Base-by-base conservation (phyloP, 2,329 filamentous ascomycete genomes). In the Xylariaceae sp. region DNA sequence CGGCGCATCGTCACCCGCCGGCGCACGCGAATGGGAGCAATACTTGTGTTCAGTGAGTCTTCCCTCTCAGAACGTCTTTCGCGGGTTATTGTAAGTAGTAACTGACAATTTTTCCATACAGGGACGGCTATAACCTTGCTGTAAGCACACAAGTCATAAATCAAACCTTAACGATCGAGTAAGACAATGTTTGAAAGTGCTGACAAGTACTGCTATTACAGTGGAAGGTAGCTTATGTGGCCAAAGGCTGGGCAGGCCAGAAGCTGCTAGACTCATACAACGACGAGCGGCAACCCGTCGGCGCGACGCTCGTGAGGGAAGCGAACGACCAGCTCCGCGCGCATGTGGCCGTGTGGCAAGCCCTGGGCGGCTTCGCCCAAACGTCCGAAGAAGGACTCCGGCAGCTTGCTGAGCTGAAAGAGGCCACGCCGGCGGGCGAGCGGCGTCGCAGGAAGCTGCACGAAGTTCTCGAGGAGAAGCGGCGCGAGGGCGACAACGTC, bases 241-340 rank as follows among this genome's bases (percentile, higher is more conserved):
- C 43, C 50, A 63, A 23, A 62, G 66, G 36, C 5, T 53, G 57
- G 43, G 67, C 68, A 0, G 50, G 50, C 1, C 54, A 55, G 1
- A 46, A 50, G 2, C 54, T 74, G 0, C 61, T 75, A 3, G 56
- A 63, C 7, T 66, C 65, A 0, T 75, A 68, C 46, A 64, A 48
- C 32, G 17, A 43, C 3, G 72, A 76, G 50, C 61, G 72, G 12
- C 68, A 74, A 47, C 71, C 71, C 0, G 70, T 72, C 0, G 73
- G 71, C 15, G 47, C 59, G 3, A 56, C 55, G 12, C 60, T 78
- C 29, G 65, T 79, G 11, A 23, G 40, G 2, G 47, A 76, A 2
- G 75, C 77, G 7, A 82, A 81, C 51, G 65, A 78, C 47, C 70
- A 69, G 4, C 62, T 78, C 24, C 63, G 70, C 5, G 71, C 76